Percentiles rank a stretch among this genome's conserved stretches.
Conservation (phyloP, 805 yeast genomes). For the Saturnispora besseyi region DNA sequence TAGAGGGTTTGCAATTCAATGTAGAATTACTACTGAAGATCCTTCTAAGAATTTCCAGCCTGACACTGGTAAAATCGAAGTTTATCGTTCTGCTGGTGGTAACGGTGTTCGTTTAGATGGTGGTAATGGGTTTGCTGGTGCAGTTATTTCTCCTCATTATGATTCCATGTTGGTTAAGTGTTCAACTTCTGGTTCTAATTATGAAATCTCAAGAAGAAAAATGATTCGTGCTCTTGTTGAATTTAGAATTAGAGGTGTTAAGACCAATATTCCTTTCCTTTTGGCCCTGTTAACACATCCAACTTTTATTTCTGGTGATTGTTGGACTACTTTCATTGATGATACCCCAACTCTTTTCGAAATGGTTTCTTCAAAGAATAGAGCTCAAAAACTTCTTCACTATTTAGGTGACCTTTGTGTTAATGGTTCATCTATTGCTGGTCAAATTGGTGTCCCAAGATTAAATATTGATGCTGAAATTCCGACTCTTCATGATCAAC, state of each 20-base stretch:
- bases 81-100: slow-evolving; percentile 96
- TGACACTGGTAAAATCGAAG: slow-evolving; percentile 87
- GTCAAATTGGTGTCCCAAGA: slow-evolving; percentile 90
- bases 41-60: slow-evolving; percentile 94
- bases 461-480: slow-evolving; percentile 64
- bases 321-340: slow-evolving; percentile 65
- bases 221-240: slow-evolving; percentile 96
- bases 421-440: slow-evolving; percentile 92
- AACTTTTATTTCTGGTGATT: slow-evolving; percentile 85
- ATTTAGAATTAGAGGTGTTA: slow-evolving; percentile 97
- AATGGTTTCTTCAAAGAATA: slow-evolving; percentile 89
- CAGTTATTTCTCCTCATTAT: slow-evolving; percentile 81
- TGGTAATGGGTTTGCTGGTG: slow-evolving; percentile 93
- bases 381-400: slow-evolving; percentile 88
- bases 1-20: slow-evolving; percentile 96
- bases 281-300: slow-evolving; percentile 82
- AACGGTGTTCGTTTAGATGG: slow-evolving; percentile 95
- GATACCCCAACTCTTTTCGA: slow-evolving; percentile 95
- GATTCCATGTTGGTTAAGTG: slow-evolving; percentile 94
- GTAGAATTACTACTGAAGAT: slow-evolving; percentile 92
- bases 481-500: slow-evolving; percentile 59
- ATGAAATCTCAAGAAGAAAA: slow-evolving; percentile 96
- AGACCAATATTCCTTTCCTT: slow-evolving; percentile 95
- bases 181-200: slow-evolving; percentile 77
- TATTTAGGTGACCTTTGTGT: slow-evolving; percentile 92